Conservation (phyloP, 2,329 filamentous ascomycete genomes). For the Trichothecium sympodiale region DNA sequence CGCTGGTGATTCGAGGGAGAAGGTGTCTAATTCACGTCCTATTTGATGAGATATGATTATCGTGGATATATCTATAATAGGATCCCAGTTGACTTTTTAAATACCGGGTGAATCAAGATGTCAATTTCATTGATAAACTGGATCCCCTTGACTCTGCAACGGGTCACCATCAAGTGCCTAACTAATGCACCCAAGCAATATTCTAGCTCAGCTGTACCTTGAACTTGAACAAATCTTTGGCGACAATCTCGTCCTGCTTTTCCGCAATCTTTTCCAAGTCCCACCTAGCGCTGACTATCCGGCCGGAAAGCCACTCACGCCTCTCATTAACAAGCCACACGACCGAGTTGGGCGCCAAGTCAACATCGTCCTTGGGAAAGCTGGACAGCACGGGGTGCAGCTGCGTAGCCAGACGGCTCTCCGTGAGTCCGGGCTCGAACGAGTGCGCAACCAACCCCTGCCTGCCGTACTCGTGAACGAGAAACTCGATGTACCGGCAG, state of each 20-base stretch:
- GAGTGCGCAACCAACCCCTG: conserved; percentile 26
- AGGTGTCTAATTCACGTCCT: too few relatives aligned
- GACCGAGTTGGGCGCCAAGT: conserved; percentile 29
- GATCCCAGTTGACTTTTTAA: too few relatives aligned
- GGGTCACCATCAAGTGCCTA: too few relatives aligned
- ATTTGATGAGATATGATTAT: too few relatives aligned
- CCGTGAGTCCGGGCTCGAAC: conserved; percentile 24
- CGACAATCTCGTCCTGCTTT: conserved; percentile 28
- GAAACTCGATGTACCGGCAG: conserved; percentile 33
- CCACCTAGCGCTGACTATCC: conserved; percentile 32
- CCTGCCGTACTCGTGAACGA: conserved; percentile 30
- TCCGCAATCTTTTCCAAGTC: conserved; percentile 32
- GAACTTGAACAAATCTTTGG: conserved; percentile 7
- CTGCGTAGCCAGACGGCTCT: conserved; percentile 17
- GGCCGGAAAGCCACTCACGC: conserved; percentile 30
- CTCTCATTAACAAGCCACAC: conserved; percentile 27
- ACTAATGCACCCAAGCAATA: too few relatives aligned
- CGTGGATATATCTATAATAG: too few relatives aligned
- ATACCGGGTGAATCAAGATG: too few relatives aligned
- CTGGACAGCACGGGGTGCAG: not conserved
- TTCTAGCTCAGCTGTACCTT: too few relatives aligned
- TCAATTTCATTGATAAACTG: too few relatives aligned
- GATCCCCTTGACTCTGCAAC: too few relatives aligned
- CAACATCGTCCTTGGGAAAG: conserved; percentile 20
- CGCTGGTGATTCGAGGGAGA: too few relatives aligned